Evolutionary conservation across 2,329 filamentous ascomycete species (phyloP), one percentile per base, ranked within the genome.

Genomic region (Penicillium sp.): DNA sequence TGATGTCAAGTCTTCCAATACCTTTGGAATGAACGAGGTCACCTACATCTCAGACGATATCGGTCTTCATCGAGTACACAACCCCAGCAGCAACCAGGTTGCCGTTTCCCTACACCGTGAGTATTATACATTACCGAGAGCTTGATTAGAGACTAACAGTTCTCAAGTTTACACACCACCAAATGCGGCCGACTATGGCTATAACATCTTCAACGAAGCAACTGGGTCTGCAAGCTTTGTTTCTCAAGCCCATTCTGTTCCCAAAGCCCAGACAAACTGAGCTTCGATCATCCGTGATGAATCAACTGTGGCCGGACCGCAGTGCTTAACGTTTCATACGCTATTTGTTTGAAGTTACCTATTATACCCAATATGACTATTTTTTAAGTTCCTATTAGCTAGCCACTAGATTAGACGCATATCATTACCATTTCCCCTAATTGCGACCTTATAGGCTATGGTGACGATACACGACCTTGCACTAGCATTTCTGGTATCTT

Each of bases 41-140:
- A 60, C 66, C 12, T 69, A 69, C 45, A 69, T 69, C 54, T 64
- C 64, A 1, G 67, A 69, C 37, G 59, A 67, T 30, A 68, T 69
- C 10, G 67, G 67, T 3, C 49, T 69, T 33, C 67, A 69, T 53
- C 64, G 66, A 1, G 66, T 69, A 33, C 55, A 62, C 32, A 69
- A 69, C 26, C 67, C 66, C 2, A 61, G 55, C 15, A 50, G 23
- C 23, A 56, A 56, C 9, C 58, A 66, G 18, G 40, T 69, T 4
- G 67, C 67, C n/a, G 66, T 69, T 23, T 69, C 67, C 7, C 51
- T 69, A n/a, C 67, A 69, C 21, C 52, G 67, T 69, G 45, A 52
- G 67, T 58, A 8, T 40, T 13, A 5, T 44, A 52, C 4, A 48
- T 9, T 6, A 18, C 4, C 17, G 7, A 10, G 1, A 10, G 23